Evolutionary conservation across 2,329 filamentous ascomycete genomes (phyloP), one percentile per base, ranked within the genome.

Genomic region (Scortechinia acanthostroma): DNA sequence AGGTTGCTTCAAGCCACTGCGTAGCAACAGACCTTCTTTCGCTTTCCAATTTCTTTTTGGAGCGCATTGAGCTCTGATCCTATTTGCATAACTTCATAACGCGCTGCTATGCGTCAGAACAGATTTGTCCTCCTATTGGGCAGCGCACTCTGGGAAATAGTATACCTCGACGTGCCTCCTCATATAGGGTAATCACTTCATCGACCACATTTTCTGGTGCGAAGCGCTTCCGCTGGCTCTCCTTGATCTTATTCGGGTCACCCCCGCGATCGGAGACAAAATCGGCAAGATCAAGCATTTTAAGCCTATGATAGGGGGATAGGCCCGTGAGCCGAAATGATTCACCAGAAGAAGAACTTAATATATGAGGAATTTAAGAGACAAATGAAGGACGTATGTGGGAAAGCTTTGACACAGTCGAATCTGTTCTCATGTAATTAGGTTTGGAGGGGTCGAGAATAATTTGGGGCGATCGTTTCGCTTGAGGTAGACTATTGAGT

Each of bases 261-360:
- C 93, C 93, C 53, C 91, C 93, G 56, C 90, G 86, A 66, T 96
- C 89, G 61, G 77, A 68, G 58, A 91, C 84, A 61, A 91, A 89
- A 60, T 91, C 86, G 54, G 77, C 74, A 46, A 89, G 74, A 70
- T 91, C 87, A 53, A 89, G 74, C 85, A 89, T 89, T 45, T 55
- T 65, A 55, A 19, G 10, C 10, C 10, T 10, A 30, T 30, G 25
- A 30, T 10, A 30, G n/a, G n/a, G 25, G n/a, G 25, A 30, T n/a
- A n/a, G n/a, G n/a, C n/a, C n/a, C n/a, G n/a, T n/a, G n/a, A n/a
- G n/a, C n/a, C n/a, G n/a, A n/a, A n/a, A n/a, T n/a, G n/a, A n/a
- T n/a, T n/a, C n/a, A n/a, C n/a, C n/a, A n/a, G n/a, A n/a, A n/a
- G n/a, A n/a, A n/a, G n/a, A n/a, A n/a, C n/a, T n/a, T n/a, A n/a